Percentiles rank a stretch among this genome's conserved stretches.
These are phyloP conservation scores for Lepidium didymum DNA, from an alignment of 345 rosid species.

Conservation along the genomic window DNA sequence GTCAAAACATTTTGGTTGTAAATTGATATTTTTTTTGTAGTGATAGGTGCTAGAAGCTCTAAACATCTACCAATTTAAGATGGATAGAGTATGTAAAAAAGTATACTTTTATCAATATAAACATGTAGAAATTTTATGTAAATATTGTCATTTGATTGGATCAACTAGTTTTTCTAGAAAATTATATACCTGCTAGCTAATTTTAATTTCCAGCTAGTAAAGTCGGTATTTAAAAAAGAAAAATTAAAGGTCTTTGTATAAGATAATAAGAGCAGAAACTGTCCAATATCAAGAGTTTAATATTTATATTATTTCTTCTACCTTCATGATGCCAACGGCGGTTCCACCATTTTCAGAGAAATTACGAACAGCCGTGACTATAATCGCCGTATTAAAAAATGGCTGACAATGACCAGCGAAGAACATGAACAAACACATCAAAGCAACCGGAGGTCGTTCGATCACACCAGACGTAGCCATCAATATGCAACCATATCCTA, in stretches of 20 bases:
- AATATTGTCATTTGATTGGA: too few relatives aligned
- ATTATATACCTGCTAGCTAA: neutral
- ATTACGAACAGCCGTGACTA: constrained; percentile 67
- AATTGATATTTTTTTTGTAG: too few relatives aligned
- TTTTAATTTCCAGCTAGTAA: neutral
- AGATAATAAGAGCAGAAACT: neutral
- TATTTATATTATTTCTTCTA: too few relatives aligned
- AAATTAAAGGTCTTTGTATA: neutral
- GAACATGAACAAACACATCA: constrained; percentile 72
- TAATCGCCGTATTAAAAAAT: constrained; percentile 64
- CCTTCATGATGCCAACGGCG: constrained; percentile 87
- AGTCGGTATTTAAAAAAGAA: neutral
- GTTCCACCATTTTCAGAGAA: constrained; percentile 72
- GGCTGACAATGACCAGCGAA: constrained; percentile 71
- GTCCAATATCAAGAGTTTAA: too few relatives aligned
- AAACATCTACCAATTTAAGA: too few relatives aligned
- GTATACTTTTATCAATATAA: too few relatives aligned
- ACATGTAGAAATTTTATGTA: too few relatives aligned
- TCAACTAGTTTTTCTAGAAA: too few relatives aligned
- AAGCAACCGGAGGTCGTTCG: constrained; percentile 50
- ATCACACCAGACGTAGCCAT: constrained; percentile 73
- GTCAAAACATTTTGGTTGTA: too few relatives aligned
- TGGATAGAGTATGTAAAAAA: too few relatives aligned
- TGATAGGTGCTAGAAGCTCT: too few relatives aligned
- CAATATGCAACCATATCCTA: constrained; percentile 77